Percentiles rank a stretch among this genome's conserved stretches.
phyloP scores from a whole-genome alignment of 2,329 filamentous ascomycete species.

The Colletotrichum sp. region DNA sequence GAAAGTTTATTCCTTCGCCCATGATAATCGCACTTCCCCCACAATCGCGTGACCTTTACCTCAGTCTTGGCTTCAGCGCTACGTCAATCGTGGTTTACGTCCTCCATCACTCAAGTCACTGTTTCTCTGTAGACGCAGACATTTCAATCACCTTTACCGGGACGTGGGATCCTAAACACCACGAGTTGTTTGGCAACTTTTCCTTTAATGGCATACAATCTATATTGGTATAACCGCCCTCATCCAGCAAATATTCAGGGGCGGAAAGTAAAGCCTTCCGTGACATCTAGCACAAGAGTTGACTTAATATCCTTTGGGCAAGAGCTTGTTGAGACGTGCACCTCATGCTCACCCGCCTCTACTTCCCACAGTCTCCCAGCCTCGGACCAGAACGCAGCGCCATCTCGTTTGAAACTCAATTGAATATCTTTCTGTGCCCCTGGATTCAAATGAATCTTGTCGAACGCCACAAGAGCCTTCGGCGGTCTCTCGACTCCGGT shows the following conservation, averaged over 20 bases:
- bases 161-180: background rate
- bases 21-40: background rate
- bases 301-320: background rate
- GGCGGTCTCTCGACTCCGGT: background rate
- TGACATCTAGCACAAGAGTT: background rate
- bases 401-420: background rate
- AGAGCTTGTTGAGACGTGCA: background rate
- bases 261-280: background rate
- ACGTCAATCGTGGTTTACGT: background rate
- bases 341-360: background rate
- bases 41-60: background rate
- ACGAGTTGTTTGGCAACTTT: background rate
- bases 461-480: background rate
- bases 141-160: accelerated
- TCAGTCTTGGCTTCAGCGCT: background rate
- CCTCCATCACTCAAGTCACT: accelerated
- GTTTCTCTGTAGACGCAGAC: background rate
- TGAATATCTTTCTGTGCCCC: background rate
- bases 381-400: background rate
- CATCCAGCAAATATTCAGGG: background rate
- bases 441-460: background rate
- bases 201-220: background rate
- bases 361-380: background rate
- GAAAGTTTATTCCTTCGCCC: background rate
- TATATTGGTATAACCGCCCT: background rate